Base-by-base conservation (phyloP, 1,139 yeast genomes). In the Lodderomyces margitis region DNA sequence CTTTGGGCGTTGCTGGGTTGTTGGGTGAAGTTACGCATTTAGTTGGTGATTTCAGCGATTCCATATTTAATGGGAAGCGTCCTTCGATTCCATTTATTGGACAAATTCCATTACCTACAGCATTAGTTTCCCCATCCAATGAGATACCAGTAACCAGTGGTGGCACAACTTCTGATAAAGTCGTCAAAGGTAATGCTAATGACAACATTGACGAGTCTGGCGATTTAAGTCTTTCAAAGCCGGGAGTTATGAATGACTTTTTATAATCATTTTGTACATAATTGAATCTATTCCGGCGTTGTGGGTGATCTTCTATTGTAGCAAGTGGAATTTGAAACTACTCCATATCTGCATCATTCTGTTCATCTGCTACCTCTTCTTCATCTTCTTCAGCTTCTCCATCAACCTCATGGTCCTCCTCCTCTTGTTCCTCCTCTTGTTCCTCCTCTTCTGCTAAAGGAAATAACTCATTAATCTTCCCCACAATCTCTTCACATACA, bases 1-100 rank as follows among this genome's bases (percentile, higher is more conserved):
- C 83, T 31, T 81, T 80, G 27, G 91, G 91, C 0, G 86, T 88
- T 0, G 80, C 89, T 0, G 88, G 89, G 0, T 64, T 83, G 62
- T 65, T 83, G 24, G 74, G 82, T 16, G 82, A 83, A 34, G 74
- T 82, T 1, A 75, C 82, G 38, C 86, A 80, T 44, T 64, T 67
- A 57, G 64, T 72, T 40, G 70, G 68, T 1, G 65, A 60, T 43
- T 54, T 70, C 28, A 54, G 63, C 44, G 70, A 71, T 38, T 75
- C 66, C 41, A 62, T 73, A 67, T 59, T 55, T 42, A 56, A 57
- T 23, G 37, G 47, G 32, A 39, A 41, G 28, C 46, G 47, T 15
- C 45, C 49, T 6, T 23, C 42, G 5, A 36, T 48, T 28, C 51
- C 51, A n/a, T 21, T 47, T 4, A 43, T 48, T 38, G 51, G 51